Conservation (phyloP, 805 yeast genomes). For the Candida boidinii region DNA sequence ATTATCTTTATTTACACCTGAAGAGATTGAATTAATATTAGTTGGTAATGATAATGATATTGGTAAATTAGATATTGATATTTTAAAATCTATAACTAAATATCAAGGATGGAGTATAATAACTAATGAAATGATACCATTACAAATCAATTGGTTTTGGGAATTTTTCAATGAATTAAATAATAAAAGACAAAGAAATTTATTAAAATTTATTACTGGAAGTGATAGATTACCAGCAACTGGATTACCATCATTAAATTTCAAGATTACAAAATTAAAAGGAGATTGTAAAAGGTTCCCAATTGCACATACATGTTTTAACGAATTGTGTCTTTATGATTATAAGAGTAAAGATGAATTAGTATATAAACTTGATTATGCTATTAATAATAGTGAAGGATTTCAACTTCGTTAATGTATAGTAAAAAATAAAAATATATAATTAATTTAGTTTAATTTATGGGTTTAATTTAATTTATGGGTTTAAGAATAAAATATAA, state of each 20-base stretch:
- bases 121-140: constrained; percentile 25
- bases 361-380: constrained; percentile 48
- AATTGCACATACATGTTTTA: constrained; percentile 89
- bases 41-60: constrained; percentile 57
- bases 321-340: constrained; percentile 71
- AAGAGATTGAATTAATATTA: constrained; percentile 69
- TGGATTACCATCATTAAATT: constrained; percentile 68
- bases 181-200: constrained; percentile 43
- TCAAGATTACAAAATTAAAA: constrained; percentile 53
- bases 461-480: too few relatives aligned
- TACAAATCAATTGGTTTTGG: constrained; percentile 80
- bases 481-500: too few relatives aligned
- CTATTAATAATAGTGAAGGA: constrained; percentile 76
- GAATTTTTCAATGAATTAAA: constrained; percentile 46
- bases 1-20: constrained; percentile 67
- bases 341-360: constrained; percentile 52
- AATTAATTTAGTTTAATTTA: too few relatives aligned
- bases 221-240: constrained; percentile 91
- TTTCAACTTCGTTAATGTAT: constrained; percentile 43
- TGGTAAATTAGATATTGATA: constrained; percentile 51
- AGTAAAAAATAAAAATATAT: too few relatives aligned
- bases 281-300: constrained; percentile 49
- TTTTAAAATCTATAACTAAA: constrained; percentile 62
- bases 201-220: constrained; percentile 78
- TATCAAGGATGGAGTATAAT: constrained; percentile 45